Evolutionary conservation across 1,284 basidiomycete species (phyloP).

Genomic region (Puccinia coronata): DNA sequence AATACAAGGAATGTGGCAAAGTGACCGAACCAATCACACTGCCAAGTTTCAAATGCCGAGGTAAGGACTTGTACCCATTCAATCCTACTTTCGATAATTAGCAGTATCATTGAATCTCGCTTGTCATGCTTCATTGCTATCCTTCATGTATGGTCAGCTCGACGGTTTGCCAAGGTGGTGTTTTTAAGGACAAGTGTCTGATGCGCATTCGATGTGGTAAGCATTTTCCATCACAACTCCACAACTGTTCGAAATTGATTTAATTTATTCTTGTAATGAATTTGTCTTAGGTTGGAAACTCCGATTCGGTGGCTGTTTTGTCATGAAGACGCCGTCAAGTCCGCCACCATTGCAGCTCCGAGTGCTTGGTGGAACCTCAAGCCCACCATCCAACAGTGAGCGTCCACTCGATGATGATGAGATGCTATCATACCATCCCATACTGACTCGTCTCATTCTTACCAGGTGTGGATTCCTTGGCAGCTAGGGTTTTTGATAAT

Average conservation of each 20-base stretch:
- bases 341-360: slow-evolving; percentile 8
- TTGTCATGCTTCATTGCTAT: background rate
- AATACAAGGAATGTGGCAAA: slow-evolving; percentile 47
- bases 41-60: slow-evolving; percentile 31
- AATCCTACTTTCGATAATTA: background rate
- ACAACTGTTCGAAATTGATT: background rate
- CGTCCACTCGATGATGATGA: background rate
- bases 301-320: slow-evolving; percentile 44
- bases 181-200: slow-evolving; percentile 28
- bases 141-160: background rate
- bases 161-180: slow-evolving; percentile 25
- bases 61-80: too few species aligned
- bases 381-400: background rate
- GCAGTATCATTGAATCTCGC: background rate
- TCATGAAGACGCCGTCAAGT: slow-evolving; percentile 29
- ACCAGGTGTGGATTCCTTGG: slow-evolving; percentile 13
- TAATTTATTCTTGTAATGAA: background rate
- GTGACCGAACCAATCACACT: slow-evolving; percentile 45
- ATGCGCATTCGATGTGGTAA: slow-evolving; percentile 44
- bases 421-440: too few species aligned
- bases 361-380: background rate
- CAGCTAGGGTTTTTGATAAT: background rate
- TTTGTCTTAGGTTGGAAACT: slow-evolving; percentile 19
- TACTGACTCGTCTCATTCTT: background rate
- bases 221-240: background rate